Evolutionary conservation across 2,329 filamentous ascomycete genomes (phyloP).

Genomic region (Bisporella sp.): DNA sequence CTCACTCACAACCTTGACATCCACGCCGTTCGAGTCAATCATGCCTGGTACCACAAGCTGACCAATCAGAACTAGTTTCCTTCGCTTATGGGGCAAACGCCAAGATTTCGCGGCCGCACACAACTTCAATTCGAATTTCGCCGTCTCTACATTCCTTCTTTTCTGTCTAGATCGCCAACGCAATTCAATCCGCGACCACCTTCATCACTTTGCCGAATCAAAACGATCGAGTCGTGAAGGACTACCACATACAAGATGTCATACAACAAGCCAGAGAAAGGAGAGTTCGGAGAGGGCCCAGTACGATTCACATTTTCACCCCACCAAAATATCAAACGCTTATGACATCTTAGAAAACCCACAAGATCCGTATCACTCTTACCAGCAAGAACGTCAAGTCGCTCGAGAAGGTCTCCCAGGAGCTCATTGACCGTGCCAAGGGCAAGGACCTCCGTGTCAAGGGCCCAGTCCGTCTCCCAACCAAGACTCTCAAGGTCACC

Average conservation of each 20-base stretch:
- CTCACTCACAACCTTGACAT: no score
- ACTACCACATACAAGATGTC: conserved; percentile 60
- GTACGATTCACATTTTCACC: conserved; percentile 45
- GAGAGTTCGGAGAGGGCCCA: conserved; percentile 72
- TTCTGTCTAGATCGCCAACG: conserved; percentile 8
- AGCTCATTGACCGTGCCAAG: conserved; percentile 98
- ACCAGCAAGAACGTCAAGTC: conserved; percentile 90
- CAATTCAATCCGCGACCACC: conserved; percentile 25
- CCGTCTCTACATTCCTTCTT: conserved; percentile 1
- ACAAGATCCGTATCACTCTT: conserved; percentile 98
- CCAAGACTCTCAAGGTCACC: conserved; percentile 76
- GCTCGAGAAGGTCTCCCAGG: conserved; percentile 96
- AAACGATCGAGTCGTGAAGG: conserved; percentile 78
- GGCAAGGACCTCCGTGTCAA: conserved; percentile 98
- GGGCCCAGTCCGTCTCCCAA: conserved; percentile 95
- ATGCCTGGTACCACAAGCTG: no score
- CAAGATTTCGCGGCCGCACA: conserved; percentile 15
- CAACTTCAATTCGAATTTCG: conserved; percentile 7
- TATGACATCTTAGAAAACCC: conserved; percentile 60
- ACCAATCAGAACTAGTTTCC: no score
- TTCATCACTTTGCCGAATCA: conserved; percentile 80
- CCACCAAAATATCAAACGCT: conserved; percentile 1
- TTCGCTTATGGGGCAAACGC: not conserved
- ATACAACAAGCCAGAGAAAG: conserved; percentile 91
- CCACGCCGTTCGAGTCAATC: no score